Conservation (phyloP, 1,284 basidiomycete genomes). For the Leccinum angustisporum region DNA sequence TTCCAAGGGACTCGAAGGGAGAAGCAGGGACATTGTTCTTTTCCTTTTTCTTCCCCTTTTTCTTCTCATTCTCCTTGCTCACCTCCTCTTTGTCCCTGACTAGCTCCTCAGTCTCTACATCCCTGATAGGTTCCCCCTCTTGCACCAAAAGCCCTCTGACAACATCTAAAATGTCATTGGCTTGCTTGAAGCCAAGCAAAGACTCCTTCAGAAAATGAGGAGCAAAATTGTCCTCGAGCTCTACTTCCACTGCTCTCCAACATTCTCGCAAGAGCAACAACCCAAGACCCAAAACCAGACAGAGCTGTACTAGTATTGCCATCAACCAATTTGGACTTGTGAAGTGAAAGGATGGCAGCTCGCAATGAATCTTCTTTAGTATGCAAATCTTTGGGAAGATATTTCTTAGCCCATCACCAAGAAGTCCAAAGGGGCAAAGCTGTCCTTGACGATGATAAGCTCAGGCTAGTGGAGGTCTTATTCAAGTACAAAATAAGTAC, state of each 20-base stretch:
- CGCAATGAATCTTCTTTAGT: background rate
- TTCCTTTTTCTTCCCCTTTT: no score
- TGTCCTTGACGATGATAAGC: background rate
- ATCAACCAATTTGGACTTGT: background rate
- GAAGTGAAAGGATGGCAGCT: background rate
- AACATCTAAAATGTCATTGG: background rate
- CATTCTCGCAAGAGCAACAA: background rate
- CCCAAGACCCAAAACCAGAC: background rate
- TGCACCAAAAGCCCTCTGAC: background rate
- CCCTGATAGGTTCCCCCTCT: background rate
- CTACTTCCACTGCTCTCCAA: background rate
- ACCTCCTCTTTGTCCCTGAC: no score
- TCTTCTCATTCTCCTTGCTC: no score
- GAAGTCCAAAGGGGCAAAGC: background rate
- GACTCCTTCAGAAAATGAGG: background rate
- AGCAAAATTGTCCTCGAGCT: background rate
- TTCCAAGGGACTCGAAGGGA: no score
- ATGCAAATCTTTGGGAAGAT: background rate
- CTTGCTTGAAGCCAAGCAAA: background rate
- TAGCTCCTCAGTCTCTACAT: background rate
- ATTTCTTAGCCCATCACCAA: background rate
- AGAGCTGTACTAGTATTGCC: background rate
- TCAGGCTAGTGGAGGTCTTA: background rate
- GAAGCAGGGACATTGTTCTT: no score
- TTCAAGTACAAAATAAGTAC: background rate